Evolutionary conservation across 129 eudicot species (phyloP).

Genomic region (Centella asiatica): DNA sequence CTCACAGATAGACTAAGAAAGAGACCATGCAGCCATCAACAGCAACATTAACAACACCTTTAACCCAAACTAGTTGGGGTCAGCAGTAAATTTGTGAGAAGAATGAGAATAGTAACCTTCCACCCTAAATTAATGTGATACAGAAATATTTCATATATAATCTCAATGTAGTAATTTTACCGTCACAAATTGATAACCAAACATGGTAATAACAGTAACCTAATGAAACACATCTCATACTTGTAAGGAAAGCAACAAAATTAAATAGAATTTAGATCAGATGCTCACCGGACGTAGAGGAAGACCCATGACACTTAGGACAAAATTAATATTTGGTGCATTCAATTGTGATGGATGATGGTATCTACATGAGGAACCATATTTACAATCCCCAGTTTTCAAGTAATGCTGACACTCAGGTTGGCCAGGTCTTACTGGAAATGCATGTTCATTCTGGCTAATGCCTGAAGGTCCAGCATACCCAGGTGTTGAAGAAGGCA

Average conservation of each 20-base stretch:
- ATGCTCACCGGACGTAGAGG: constrained; percentile 82
- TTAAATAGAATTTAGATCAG: neutral
- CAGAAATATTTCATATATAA: too few relatives aligned
- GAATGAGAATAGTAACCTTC: too few relatives aligned
- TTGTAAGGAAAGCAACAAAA: neutral
- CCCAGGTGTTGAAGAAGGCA: constrained; percentile 45
- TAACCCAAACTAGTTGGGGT: too few relatives aligned
- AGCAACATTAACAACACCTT: neutral
- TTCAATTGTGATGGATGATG: constrained; percentile 79
- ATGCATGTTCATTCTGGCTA: constrained; percentile 40
- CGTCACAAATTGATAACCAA: too few relatives aligned
- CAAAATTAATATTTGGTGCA: constrained; percentile 32
- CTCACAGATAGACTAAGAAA: too few relatives aligned
- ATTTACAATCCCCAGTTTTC: constrained; percentile 86
- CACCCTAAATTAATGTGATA: too few relatives aligned
- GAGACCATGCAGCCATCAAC: neutral
- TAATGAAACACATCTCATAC: neutral
- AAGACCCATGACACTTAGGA: constrained; percentile 84
- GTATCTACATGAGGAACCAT: constrained; percentile 81
- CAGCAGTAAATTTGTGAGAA: too few relatives aligned
- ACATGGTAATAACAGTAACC: too few relatives aligned
- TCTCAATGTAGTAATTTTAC: too few relatives aligned
- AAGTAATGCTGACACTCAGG: constrained; percentile 81
- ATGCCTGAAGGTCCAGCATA: constrained; percentile 53
- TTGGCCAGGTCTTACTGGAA: constrained; percentile 89